Evolutionary conservation across 2,329 filamentous ascomycete species (phyloP), one percentile per base, ranked within the genome.

Genomic region (Tolypocladium nubicola): DNA sequence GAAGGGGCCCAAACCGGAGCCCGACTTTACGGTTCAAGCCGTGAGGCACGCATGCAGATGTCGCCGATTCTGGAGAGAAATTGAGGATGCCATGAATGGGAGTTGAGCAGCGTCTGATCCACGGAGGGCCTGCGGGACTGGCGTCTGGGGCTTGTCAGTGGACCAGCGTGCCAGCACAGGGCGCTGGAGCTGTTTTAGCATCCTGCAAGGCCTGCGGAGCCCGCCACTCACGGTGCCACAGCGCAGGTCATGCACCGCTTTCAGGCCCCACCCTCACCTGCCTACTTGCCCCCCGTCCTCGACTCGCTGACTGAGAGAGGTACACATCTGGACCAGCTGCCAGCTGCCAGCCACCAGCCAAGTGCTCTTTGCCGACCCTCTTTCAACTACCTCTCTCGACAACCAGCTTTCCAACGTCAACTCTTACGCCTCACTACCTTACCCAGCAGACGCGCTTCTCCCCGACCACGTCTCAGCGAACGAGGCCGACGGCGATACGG

Each of bases 351-450:
- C 23, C 23, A 26, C 23, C 45, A 30, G 26, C 45, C 45, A 47
- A 30, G 14, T 19, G 45, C 45, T 47, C 45, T 30, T 30, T 47
- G 19, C 45, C 45, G 26, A 35, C 30, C 56, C 56, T 56, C 54
- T 54, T 56, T 47, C 54, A 54, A 59, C 56, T 30, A 45, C 57
- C 30, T 50, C 47, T 35, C 47, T 50, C 47, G 47, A 33, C 30
- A 6, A 35, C 30, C 47, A 50, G 26, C 26, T 16, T 49, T 35
- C 47, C 47, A 13, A 9, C 47, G 47, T 43, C n/a, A 35, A 52
- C 49, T 53, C 54, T 19, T 37, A 13, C 41, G 21, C 54, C 40
- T 52, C 53, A 13, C 47, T 43, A 54, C 21, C 38, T 53, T 52
- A 35, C 45, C 39, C 33, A 40, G 52, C 43, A 39, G 41, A 55